A percentile compares a stretch with the other conserved stretches of the same genome.
Conservation (phyloP, 1,284 basidiomycete genomes). For the Bondarzewia mesenterica region DNA sequence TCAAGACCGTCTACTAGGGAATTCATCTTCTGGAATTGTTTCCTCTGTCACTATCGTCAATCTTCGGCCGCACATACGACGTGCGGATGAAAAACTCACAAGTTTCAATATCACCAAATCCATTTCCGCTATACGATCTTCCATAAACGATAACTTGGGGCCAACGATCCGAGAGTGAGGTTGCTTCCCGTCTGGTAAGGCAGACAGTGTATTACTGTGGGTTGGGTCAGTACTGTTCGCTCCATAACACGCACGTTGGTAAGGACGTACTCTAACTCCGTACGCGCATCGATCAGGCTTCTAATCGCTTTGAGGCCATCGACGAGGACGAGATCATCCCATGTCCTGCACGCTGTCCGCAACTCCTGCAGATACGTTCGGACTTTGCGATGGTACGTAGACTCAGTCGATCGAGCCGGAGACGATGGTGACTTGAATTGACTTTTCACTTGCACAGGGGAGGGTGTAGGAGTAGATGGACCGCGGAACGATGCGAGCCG, state of each 20-base stretch:
- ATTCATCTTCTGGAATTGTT: constrained; percentile 58
- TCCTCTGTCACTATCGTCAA: constrained; percentile 37
- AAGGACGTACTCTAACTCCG: constrained; percentile 63
- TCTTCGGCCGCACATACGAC: not conserved
- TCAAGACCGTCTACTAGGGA: constrained; percentile 56
- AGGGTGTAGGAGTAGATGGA: constrained; percentile 63
- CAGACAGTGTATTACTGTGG: constrained; percentile 52
- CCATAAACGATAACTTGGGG: constrained; percentile 60
- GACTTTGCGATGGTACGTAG: constrained; percentile 67
- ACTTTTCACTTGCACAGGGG: constrained; percentile 43
- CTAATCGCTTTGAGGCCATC: constrained; percentile 65
- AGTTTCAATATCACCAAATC: constrained; percentile 53
- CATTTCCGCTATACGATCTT: constrained; percentile 51
- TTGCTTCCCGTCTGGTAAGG: constrained; percentile 39
- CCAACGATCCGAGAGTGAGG: constrained; percentile 51
- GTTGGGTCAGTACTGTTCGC: not conserved
- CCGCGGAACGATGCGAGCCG: constrained; percentile 70
- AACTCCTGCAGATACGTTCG: constrained; percentile 56
- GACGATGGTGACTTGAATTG: constrained; percentile 35
- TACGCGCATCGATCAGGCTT: constrained; percentile 60
- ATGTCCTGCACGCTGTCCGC: constrained; percentile 48
- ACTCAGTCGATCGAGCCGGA: constrained; percentile 48
- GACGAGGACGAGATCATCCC: constrained; percentile 70
- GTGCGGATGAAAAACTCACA: constrained; percentile 30
- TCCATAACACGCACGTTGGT: not conserved